Conservation (phyloP, 148 eudicot species). For the Rhododendron henanense region DNA sequence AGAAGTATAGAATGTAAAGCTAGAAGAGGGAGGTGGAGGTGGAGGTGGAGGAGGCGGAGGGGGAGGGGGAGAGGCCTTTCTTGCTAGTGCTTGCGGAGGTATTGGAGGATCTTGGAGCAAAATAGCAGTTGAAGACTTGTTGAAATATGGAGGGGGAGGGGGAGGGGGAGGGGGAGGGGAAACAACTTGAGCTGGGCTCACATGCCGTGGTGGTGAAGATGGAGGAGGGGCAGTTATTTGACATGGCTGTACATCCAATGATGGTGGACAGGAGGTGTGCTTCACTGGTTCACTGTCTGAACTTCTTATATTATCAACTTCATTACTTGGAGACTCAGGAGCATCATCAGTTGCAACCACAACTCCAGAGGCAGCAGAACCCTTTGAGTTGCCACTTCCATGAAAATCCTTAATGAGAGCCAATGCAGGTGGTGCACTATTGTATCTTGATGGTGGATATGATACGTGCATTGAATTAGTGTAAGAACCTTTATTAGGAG, state of each 20-base stretch:
- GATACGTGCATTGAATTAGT: constrained; percentile 79
- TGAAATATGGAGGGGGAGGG: constrained; percentile 17
- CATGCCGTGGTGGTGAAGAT: constrained; percentile 6
- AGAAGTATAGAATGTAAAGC: constrained; percentile 12
- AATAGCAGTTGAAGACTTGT: neutral
- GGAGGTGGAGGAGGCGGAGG: constrained; percentile 20
- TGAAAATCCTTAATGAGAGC: constrained; percentile 48
- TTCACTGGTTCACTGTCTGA: constrained; percentile 16
- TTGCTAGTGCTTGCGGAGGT: constrained; percentile 21
- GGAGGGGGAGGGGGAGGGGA: constrained; percentile 13
- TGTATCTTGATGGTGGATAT: constrained; percentile 64
- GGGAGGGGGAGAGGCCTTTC: constrained; percentile 27
- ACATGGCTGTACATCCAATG: constrained; percentile 19
- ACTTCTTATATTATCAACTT: constrained; percentile 13
- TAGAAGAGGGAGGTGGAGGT: constrained; percentile 25
- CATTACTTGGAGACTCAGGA: constrained; percentile 23
- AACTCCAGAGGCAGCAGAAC: constrained; percentile 19
- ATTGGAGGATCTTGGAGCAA: constrained; percentile 14
- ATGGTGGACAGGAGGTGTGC: constrained; percentile 18
- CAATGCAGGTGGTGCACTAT: constrained; percentile 60
- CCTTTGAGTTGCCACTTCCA: constrained; percentile 41
- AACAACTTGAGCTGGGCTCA: neutral
- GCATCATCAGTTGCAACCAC: constrained; percentile 3
- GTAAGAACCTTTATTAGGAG: constrained; percentile 72
- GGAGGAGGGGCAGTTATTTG: neutral